Percentiles rank a stretch among this genome's conserved stretches.
phyloP scores from a whole-genome alignment of 345 rosid species.

The Populus ilicifolia region DNA sequence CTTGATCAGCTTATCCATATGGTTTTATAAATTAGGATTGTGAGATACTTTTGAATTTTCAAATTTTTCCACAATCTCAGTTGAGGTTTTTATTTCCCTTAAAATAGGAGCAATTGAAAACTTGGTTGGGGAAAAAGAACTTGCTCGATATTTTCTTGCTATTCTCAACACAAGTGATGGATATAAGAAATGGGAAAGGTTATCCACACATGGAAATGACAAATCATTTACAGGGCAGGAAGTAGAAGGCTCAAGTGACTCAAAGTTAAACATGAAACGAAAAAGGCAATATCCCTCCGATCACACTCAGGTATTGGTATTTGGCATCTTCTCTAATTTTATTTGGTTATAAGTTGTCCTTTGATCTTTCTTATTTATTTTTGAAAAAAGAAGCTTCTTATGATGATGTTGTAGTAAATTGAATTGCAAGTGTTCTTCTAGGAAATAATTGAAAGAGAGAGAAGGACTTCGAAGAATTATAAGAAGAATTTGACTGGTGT shows the following conservation, averaged over 20 bases:
- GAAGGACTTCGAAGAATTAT: too few species aligned
- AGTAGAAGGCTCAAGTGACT: conserved; percentile 21
- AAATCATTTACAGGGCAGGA: conserved; percentile 15
- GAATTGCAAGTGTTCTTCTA: too few species aligned
- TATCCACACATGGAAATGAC: conserved; percentile 15
- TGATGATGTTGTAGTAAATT: too few species aligned
- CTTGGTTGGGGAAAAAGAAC: conserved; percentile 47
- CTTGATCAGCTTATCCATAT: neutral
- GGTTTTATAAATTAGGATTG: neutral
- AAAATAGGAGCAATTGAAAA: conserved; percentile 62
- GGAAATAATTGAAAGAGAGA: too few species aligned
- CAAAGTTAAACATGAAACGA: conserved; percentile 18
- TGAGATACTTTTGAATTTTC: neutral
- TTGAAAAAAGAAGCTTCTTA: too few species aligned
- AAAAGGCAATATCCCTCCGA: conserved; percentile 53
- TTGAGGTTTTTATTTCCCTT: neutral
- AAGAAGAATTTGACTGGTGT: too few species aligned
- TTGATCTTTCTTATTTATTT: too few species aligned
- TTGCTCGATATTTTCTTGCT: conserved; percentile 55
- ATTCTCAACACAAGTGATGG: conserved; percentile 52
- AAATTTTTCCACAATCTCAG: neutral
- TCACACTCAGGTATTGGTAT: conserved; percentile 65
- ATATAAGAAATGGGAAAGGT: conserved; percentile 66
- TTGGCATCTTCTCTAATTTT: too few species aligned
- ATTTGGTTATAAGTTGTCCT: too few species aligned